Conservation (phyloP, 805 yeast species). For the Sporopachydermia quercuum region DNA sequence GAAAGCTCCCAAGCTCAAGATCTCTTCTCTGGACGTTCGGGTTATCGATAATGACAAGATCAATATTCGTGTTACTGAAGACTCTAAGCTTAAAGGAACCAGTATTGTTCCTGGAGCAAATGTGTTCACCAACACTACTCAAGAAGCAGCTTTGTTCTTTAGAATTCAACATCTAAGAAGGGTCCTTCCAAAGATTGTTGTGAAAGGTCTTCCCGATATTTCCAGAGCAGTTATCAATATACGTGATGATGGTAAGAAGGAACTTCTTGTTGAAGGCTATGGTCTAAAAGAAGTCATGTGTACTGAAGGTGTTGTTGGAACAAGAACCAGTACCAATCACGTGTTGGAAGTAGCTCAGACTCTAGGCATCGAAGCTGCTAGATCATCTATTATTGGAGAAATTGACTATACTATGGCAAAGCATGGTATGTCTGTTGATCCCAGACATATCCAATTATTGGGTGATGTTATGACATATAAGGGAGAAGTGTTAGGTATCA, state of each 20-base stretch:
- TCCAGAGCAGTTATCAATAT: constrained; percentile 95
- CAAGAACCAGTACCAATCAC: constrained; percentile 81
- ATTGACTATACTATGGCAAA: constrained; percentile 96
- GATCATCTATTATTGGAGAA: constrained; percentile 83
- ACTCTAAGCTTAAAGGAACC: constrained; percentile 25
- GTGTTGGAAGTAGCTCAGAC: constrained; percentile 79
- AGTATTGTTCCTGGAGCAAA: constrained; percentile 28
- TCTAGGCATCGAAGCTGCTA: constrained; percentile 95
- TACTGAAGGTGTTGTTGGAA: constrained; percentile 90
- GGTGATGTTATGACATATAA: constrained; percentile 99
- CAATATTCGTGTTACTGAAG: constrained; percentile 43
- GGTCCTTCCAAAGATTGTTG: constrained; percentile 72
- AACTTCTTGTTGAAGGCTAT: constrained; percentile 92
- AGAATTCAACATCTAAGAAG: constrained; percentile 84
- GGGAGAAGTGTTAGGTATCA: constrained; percentile 96
- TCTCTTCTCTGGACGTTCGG: constrained; percentile 54
- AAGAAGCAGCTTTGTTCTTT: constrained; percentile 49
- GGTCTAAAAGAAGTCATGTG: constrained; percentile 94
- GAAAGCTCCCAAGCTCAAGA: constrained; percentile 80
- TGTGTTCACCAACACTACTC: constrained; percentile 15
- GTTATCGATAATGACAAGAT: constrained; percentile 51
- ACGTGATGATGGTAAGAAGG: constrained; percentile 66
- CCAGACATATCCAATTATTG: constrained; percentile 92
- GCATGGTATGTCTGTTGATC: constrained; percentile 99
- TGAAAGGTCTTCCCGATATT: constrained; percentile 84